Evolutionary conservation across 192 early-diverging fungal species (phyloP).

Genomic region (Phlyctochytrium planicorne): DNA sequence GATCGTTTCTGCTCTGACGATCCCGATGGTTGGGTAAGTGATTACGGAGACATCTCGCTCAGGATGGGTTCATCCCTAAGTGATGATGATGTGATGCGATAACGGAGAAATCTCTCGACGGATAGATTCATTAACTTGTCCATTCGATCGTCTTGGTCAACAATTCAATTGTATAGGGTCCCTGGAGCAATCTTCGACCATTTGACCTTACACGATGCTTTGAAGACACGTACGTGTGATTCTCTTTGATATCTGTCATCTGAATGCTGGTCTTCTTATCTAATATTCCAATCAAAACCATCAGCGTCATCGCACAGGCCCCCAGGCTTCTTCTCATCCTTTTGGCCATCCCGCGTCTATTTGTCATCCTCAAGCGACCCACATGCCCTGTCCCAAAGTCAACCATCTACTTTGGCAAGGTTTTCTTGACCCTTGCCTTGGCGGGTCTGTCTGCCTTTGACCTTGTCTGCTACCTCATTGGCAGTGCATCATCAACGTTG

Average conservation of each 20-base stretch:
- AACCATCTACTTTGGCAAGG: constrained; percentile 24
- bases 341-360: constrained; percentile 41
- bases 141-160: no score
- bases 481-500: neutral
- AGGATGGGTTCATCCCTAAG: neutral
- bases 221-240: constrained; percentile 43
- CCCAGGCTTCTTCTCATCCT: constrained; percentile 36
- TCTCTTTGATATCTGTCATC: no score
- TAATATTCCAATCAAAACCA: neutral
- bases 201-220: constrained; percentile 55
- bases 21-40: constrained; percentile 10
- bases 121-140: no score
- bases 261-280: neutral
- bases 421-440: constrained; percentile 8
- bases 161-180: no score
- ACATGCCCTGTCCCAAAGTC: constrained; percentile 13
- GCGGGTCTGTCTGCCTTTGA: neutral
- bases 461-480: neutral
- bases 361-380: constrained; percentile 25
- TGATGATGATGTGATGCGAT: neutral
- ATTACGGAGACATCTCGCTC: neutral
- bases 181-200: constrained; percentile 35
- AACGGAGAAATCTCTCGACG: neutral
- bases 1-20: constrained; percentile 14
- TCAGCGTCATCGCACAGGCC: neutral